Conservation (phyloP, 305 asterid genomes). For the Solanum chacoense region DNA sequence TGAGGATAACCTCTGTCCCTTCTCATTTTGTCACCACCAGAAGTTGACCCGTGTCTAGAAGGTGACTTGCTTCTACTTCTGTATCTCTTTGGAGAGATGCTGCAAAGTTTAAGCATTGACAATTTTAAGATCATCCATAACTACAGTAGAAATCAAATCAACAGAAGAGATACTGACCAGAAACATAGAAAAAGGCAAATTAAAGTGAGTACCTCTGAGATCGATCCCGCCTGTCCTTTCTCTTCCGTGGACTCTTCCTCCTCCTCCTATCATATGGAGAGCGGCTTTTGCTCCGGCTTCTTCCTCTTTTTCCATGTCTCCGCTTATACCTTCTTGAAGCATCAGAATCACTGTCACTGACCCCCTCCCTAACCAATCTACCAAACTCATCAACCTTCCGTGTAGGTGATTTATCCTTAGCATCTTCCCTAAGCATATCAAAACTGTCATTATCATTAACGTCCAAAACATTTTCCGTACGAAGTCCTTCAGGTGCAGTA, state of each 20-base stretch:
- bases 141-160: not conserved
- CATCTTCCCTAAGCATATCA: slow-evolving; percentile 18
- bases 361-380: slow-evolving; percentile 77
- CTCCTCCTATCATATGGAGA: slow-evolving; percentile 63
- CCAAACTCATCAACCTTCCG: slow-evolving; percentile 80
- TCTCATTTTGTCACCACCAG: slow-evolving; percentile 35
- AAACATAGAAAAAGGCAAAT: not conserved
- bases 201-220: slow-evolving; percentile 65
- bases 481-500: slow-evolving; percentile 7
- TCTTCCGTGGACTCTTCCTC: slow-evolving; percentile 60
- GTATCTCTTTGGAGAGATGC: slow-evolving; percentile 69
- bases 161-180: not conserved
- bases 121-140: slow-evolving; percentile 3
- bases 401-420: slow-evolving; percentile 18
- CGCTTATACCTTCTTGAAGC: slow-evolving; percentile 41
- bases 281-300: slow-evolving; percentile 60
- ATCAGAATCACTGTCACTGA: slow-evolving; percentile 65
- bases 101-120: slow-evolving; percentile 24
- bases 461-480: slow-evolving; percentile 12
- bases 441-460: slow-evolving; percentile 18
- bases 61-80: slow-evolving; percentile 75
- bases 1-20: slow-evolving; percentile 36
- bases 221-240: slow-evolving; percentile 54
- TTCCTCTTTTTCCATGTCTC: slow-evolving; percentile 48
- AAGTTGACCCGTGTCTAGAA: slow-evolving; percentile 34